phyloP scores from a whole-genome alignment of 495 filamentous ascomycete species.

The Aspergillus coremiiformis region DNA sequence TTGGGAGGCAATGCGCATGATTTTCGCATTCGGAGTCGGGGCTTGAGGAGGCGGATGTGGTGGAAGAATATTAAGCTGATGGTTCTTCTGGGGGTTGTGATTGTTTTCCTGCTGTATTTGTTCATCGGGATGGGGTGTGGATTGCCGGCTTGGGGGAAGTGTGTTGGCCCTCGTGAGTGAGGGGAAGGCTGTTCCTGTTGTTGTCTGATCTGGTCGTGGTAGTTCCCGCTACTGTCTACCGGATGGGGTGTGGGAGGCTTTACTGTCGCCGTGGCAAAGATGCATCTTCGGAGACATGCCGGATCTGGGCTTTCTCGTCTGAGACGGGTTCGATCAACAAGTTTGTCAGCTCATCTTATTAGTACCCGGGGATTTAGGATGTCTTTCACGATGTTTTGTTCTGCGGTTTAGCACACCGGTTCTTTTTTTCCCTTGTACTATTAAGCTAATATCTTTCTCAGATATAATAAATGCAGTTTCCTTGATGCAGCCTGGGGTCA shows the following conservation, averaged over 20 bases:
- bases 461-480: not conserved
- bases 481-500: not conserved
- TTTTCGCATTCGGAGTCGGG: conserved; percentile 77
- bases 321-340: not conserved
- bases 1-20: conserved; percentile 79
- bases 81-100: conserved; percentile 72
- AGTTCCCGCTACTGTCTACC: no score
- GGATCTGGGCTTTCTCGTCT: not conserved
- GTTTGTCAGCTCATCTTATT: not conserved
- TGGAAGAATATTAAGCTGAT: conserved; percentile 98
- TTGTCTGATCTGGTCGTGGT: no score
- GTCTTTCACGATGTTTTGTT: not conserved
- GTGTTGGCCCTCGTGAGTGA: conserved; percentile 29
- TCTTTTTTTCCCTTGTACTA: conserved; percentile 3
- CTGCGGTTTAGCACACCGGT: not conserved
- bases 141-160: conserved; percentile 52
- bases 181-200: not conserved
- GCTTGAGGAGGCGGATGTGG: conserved; percentile 91
- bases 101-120: conserved; percentile 76
- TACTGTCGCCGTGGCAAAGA: no score
- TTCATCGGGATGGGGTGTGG: conserved; percentile 71
- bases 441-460: not conserved
- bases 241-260: no score
- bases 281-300: not conserved
- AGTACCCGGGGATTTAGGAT: not conserved